Evolutionary conservation across 2,329 filamentous ascomycete genomes (phyloP).

Genomic region (Harringtonia lauricola): DNA sequence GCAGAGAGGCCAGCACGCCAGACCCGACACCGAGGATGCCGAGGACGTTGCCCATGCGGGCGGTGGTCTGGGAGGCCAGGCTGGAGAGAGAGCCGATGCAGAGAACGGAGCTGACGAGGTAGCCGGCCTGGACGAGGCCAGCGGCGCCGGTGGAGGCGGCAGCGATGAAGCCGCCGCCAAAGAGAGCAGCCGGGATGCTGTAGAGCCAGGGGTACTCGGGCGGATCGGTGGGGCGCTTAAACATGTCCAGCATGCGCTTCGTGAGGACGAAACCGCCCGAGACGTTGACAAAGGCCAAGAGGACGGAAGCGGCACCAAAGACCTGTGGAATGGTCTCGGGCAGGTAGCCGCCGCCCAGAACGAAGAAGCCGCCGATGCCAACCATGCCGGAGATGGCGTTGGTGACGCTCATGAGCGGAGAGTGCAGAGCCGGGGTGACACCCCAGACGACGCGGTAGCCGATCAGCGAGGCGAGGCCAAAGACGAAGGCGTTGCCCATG

Average conservation of each 20-base stretch:
- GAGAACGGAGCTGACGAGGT: conserved; percentile 71
- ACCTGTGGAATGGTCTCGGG: conserved; percentile 69
- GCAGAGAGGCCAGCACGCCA: conserved; percentile 71
- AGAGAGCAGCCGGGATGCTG: conserved; percentile 63
- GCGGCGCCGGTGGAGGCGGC: conserved; percentile 73
- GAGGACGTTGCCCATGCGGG: conserved; percentile 73
- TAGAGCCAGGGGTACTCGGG: conserved; percentile 85
- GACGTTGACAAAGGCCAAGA: conserved; percentile 81
- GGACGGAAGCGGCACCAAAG: conserved; percentile 68
- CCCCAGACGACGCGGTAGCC: conserved; percentile 87
- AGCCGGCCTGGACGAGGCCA: conserved; percentile 77
- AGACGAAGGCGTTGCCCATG: conserved; percentile 81
- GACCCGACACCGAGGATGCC: conserved; percentile 78
- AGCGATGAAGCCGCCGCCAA: conserved; percentile 70
- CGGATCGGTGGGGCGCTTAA: conserved; percentile 75
- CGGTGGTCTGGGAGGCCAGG: conserved; percentile 71
- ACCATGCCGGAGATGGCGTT: conserved; percentile 91
- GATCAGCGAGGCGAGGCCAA: conserved; percentile 72
- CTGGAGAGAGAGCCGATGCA: conserved; percentile 79
- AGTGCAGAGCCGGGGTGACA: conserved; percentile 72
- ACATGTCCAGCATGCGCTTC: conserved; percentile 91
- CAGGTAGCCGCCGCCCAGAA: conserved; percentile 72
- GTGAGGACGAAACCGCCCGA: conserved; percentile 85
- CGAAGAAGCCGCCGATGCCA: conserved; percentile 77
- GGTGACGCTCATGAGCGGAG: conserved; percentile 84